Percentiles rank a stretch among this genome's conserved stretches.
phyloP scores from a whole-genome alignment of 2,329 filamentous ascomycete species.

The Hypoxylon sp. region DNA sequence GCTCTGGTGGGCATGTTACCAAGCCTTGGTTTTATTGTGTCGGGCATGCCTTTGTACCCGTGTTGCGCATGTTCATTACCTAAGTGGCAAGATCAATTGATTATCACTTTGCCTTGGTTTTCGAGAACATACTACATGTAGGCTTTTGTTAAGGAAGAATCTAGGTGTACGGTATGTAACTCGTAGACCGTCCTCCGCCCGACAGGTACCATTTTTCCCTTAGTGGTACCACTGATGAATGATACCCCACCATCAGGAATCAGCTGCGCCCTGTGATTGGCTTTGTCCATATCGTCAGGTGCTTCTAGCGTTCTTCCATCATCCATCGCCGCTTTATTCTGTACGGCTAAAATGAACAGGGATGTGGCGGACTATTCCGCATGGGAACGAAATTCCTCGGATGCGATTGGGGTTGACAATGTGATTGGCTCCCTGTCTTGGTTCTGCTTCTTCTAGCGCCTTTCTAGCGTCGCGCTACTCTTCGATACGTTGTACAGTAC shows the following conservation, averaged over 20 bases:
- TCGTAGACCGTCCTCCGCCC: conserved; percentile 7
- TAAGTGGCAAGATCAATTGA: conserved; percentile 12
- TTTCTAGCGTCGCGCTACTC: conserved; percentile 56
- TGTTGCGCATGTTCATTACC: conserved; percentile 5
- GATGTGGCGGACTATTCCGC: conserved; percentile 41
- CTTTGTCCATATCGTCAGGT: conserved; percentile 43
- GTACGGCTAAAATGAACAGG: conserved; percentile 43
- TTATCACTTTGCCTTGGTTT: conserved; percentile 24
- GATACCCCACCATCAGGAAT: conserved; percentile 34
- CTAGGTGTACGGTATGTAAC: not conserved
- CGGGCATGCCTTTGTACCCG: not conserved
- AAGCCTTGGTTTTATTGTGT: not conserved
- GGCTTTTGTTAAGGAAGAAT: conserved; percentile 13
- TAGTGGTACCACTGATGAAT: conserved; percentile 27
- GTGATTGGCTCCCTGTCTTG: conserved; percentile 48
- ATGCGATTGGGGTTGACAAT: conserved; percentile 31
- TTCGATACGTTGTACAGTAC: conserved; percentile 34
- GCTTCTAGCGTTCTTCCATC: conserved; percentile 50
- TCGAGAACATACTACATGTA: too few species aligned
- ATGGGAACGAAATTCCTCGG: conserved; percentile 47
- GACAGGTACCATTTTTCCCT: conserved; percentile 10
- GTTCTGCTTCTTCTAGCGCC: conserved; percentile 56
- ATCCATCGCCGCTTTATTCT: conserved; percentile 51
- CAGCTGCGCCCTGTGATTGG: conserved; percentile 36
- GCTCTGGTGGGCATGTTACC: conserved; percentile 1